Conservation (phyloP, 495 filamentous ascomycete species). For the Aspergillus sparsus region DNA sequence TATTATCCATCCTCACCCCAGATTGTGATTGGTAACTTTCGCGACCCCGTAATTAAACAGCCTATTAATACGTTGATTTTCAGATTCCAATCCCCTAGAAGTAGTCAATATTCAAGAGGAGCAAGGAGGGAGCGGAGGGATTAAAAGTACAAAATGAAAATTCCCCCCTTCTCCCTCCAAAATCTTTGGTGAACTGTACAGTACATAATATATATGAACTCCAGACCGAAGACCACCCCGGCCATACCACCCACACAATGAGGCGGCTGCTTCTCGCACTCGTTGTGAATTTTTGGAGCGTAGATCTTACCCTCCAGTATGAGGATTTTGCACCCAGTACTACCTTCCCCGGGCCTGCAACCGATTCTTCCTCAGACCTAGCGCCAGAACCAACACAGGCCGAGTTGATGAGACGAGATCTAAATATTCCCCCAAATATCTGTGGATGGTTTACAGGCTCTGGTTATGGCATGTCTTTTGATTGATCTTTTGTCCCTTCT, state of each 20-base stretch:
- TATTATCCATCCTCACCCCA: no score
- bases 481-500: neutral
- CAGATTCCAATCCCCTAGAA: no score
- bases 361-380: neutral
- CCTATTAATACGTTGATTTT: no score
- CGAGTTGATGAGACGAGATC: neutral
- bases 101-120: no score
- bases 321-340: neutral
- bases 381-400: neutral
- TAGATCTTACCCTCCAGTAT: neutral
- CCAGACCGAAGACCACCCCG: no score
- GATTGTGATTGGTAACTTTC: no score
- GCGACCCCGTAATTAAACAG: no score
- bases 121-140: no score
- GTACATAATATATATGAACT: no score
- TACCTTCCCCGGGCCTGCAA: neutral
- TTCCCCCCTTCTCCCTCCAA: no score
- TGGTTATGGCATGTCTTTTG: neutral
- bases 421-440: neutral
- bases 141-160: no score
- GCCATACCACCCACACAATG: neutral
- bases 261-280: neutral
- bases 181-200: no score
- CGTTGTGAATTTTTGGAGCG: neutral
- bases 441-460: conserved; percentile 1